Percentiles rank a stretch among this genome's conserved stretches.
Conservation (phyloP, 345 rosid genomes). For the Brassica carinata region DNA sequence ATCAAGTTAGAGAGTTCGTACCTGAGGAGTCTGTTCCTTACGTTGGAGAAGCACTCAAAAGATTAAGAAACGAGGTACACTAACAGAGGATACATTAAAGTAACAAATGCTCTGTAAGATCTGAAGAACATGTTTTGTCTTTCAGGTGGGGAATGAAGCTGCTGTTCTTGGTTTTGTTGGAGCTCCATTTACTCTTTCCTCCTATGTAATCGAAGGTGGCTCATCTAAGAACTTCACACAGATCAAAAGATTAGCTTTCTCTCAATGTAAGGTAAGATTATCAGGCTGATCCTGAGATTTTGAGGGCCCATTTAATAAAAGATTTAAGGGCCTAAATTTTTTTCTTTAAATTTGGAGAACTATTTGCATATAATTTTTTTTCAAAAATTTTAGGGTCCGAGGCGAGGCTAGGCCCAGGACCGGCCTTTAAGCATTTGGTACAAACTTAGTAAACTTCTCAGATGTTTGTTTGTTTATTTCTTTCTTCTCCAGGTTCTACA, state of each 20-base stretch:
- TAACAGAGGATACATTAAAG: too few relatives aligned
- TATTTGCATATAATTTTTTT: too few relatives aligned
- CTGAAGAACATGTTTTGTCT: constrained; percentile 24
- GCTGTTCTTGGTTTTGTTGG: constrained; percentile 96
- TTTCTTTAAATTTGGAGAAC: background rate
- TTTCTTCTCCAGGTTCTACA: constrained; percentile 66
- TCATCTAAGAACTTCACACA: constrained; percentile 91
- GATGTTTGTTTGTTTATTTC: background rate
- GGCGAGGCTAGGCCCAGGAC: too few relatives aligned
- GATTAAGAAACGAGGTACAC: constrained; percentile 87
- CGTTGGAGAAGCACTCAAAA: constrained; percentile 91
- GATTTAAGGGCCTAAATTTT: background rate
- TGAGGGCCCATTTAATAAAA: too few relatives aligned
- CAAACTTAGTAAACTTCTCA: background rate
- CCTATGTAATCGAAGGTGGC: constrained; percentile 93
- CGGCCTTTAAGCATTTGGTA: background rate
- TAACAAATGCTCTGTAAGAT: too few relatives aligned
- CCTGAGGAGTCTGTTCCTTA: constrained; percentile 91
- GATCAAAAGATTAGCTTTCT: constrained; percentile 84
- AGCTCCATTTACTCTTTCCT: constrained; percentile 98
- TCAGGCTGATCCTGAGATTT: too few relatives aligned
- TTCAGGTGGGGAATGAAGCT: constrained; percentile 73
- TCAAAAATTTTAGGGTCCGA: too few relatives aligned
- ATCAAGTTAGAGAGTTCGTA: constrained; percentile 75
- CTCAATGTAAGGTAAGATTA: constrained; percentile 69